These are phyloP conservation scores for Tolypocladium sp. DNA, from an alignment of 2,329 filamentous ascomycete species.

Conservation along the genomic window DNA sequence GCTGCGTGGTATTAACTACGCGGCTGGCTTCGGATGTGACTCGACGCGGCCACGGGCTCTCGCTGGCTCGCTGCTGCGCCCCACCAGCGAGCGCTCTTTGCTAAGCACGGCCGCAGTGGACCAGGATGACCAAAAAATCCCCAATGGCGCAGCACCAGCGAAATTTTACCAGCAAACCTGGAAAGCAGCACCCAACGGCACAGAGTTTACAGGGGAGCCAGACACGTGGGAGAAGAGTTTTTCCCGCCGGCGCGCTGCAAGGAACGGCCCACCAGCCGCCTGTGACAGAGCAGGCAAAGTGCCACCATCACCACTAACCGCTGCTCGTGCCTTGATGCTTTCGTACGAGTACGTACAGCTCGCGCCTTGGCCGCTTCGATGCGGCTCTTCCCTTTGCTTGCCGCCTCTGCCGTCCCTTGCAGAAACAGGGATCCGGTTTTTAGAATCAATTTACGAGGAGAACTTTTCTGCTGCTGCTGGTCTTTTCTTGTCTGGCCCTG, in stretches of 20 bases:
- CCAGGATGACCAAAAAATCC: neutral
- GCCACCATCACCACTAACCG: neutral
- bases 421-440: neutral
- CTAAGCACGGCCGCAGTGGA: neutral
- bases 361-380: neutral
- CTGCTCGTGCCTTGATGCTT: neutral
- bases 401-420: neutral
- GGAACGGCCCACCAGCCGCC: neutral
- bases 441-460: neutral
- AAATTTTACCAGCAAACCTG: neutral
- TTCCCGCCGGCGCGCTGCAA: neutral
- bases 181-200: neutral
- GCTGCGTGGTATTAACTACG: neutral
- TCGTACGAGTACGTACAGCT: neutral
- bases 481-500: neutral
- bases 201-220: neutral
- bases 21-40: conserved; percentile 1
- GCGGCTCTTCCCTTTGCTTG: neutral
- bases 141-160: neutral
- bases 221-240: neutral
- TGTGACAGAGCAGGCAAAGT: neutral
- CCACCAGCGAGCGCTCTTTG: neutral
- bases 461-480: neutral
- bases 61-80: neutral
- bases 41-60: neutral